These are phyloP conservation scores for Pseudogymnoascus sp. DNA, from an alignment of 2,329 filamentous ascomycete species.

Conservation along the genomic window DNA sequence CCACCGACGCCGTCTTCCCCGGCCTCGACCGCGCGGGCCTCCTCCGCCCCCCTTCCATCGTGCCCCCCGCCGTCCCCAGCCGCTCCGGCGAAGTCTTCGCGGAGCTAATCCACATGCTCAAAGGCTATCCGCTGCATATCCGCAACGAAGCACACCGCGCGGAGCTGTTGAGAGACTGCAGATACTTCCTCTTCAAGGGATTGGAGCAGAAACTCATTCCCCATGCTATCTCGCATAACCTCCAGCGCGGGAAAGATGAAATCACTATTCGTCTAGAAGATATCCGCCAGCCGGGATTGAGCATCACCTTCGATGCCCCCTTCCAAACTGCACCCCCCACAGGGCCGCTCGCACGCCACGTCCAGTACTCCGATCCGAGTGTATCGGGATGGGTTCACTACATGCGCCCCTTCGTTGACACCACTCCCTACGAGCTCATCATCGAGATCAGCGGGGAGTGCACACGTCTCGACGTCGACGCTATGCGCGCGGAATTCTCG, in stretches of 20 bases:
- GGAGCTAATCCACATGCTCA: conserved; percentile 71
- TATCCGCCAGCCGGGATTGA: conserved; percentile 78
- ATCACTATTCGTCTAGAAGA: conserved; percentile 77
- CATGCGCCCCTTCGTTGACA: conserved; percentile 77
- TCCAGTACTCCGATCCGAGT: conserved; percentile 9
- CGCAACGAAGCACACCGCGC: conserved; percentile 67
- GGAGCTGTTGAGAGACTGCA: conserved; percentile 73
- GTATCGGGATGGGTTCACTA: conserved; percentile 61
- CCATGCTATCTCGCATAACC: conserved; percentile 68
- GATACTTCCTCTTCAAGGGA: conserved; percentile 88
- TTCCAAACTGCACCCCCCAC: conserved; percentile 12
- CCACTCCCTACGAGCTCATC: conserved; percentile 62
- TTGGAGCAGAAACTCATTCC: conserved; percentile 81
- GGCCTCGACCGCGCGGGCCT: conserved; percentile 71
- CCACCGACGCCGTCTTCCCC: conserved; percentile 72
- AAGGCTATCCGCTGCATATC: conserved; percentile 76
- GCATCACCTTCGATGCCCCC: conserved; percentile 45
- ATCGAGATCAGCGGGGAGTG: conserved; percentile 68
- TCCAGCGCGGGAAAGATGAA: conserved; percentile 58
- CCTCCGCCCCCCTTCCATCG: conserved; percentile 77
- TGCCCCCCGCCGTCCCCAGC: conserved; percentile 72
- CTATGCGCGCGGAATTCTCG: conserved; percentile 63
- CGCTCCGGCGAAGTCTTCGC: conserved; percentile 77
- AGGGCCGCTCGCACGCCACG: conserved; percentile 28
- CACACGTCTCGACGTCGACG: conserved; percentile 46